Percentiles rank a stretch among this genome's conserved stretches.
Evolutionary conservation across 306 rosid genomes (phyloP).

Genomic region (Casuarina equisetifolia): DNA sequence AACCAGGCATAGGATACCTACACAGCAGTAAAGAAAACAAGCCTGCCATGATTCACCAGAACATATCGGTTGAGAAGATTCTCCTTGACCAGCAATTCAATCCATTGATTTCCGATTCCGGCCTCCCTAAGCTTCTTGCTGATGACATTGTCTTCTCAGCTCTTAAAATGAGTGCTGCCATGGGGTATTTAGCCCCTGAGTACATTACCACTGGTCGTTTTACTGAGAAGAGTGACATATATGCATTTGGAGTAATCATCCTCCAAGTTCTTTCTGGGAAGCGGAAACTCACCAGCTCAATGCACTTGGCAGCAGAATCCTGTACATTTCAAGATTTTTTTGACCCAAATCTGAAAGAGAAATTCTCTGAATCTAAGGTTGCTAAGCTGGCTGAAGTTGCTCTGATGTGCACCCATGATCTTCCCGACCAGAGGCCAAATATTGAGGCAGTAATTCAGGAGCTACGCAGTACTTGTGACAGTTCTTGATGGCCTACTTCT

Average conservation of each 20-base stretch:
- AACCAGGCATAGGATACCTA: slow-evolving; percentile 75
- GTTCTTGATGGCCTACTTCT: slow-evolving; percentile 23
- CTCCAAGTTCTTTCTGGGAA: slow-evolving; percentile 83
- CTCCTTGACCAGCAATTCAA: slow-evolving; percentile 67
- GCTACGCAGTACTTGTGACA: slow-evolving; percentile 33
- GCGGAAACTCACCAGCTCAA: slow-evolving; percentile 47
- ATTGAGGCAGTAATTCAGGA: slow-evolving; percentile 57
- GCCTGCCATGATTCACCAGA: slow-evolving; percentile 81
- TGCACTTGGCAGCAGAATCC: slow-evolving; percentile 51
- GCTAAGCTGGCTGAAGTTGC: slow-evolving; percentile 57
- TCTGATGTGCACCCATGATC: slow-evolving; percentile 63
- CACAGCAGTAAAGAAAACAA: slow-evolving; percentile 62
- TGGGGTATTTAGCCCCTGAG: slow-evolving; percentile 98
- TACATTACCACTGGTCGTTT: slow-evolving; percentile 88
- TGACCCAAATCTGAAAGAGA: slow-evolving; percentile 54
- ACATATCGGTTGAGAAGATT: slow-evolving; percentile 79
- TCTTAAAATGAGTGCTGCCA: slow-evolving; percentile 93
- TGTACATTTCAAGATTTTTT: slow-evolving; percentile 55
- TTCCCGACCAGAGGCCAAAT: slow-evolving; percentile 66
- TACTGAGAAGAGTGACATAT: slow-evolving; percentile 86
- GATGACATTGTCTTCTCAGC: slow-evolving; percentile 88
- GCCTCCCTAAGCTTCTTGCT: slow-evolving; percentile 86
- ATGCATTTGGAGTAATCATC: slow-evolving; percentile 84
- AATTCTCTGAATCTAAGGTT: slow-evolving; percentile 65
- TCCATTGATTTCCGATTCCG: slow-evolving; percentile 77